Evolutionary conservation across 305 asterid species (phyloP), one percentile per base, ranked within the genome.

Genomic region (Fraxinus dipetala): DNA sequence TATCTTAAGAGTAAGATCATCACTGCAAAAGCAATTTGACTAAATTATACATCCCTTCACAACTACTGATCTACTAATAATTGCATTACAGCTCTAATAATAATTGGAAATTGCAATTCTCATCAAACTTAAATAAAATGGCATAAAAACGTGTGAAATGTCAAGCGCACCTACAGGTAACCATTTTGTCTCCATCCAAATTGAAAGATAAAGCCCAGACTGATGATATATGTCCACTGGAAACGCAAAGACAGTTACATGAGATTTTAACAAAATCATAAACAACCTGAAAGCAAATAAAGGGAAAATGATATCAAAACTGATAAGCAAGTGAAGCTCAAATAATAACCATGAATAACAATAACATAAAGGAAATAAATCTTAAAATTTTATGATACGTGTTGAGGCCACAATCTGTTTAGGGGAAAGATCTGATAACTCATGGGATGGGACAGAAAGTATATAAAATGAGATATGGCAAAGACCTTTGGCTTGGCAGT

Each of bases 1-100:
- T 79, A 89, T 83, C 83, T 87, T 89, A 43, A 89, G 63, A 76
- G 89, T 81, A 59, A 87, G 88, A 77, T 89, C 92, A 26, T 89
- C 90, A 30, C 92, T 89, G 89, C 78, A 80, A 81, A 75, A 45
- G 7, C 61, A 10, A 78, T 54, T 20, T 10, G 38, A 73, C 56
- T 78, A 78, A 51, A 72, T 83, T 82, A 80, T 36, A 61, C 82
- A 75, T 59, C 51, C 30, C 59, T 80, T 78, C 79, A 79, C 36
- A 77, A 63, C 59, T 77, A 65, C 30, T 75, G 32, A 76, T 43
- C 61, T 51, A 14, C 22, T 51, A 51, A 51, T 16, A 51, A 14
- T 48, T 14, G 61, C 61, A 51, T 51, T 51, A 51, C 61, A 51
- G 28, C 67, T 56, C 24, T 56, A n/a, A 6, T 56, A 56, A 6